Percentiles rank a stretch among this genome's conserved stretches.
Conservation (phyloP, 2,329 filamentous ascomycete species). For the Colletotrichum sp. region DNA sequence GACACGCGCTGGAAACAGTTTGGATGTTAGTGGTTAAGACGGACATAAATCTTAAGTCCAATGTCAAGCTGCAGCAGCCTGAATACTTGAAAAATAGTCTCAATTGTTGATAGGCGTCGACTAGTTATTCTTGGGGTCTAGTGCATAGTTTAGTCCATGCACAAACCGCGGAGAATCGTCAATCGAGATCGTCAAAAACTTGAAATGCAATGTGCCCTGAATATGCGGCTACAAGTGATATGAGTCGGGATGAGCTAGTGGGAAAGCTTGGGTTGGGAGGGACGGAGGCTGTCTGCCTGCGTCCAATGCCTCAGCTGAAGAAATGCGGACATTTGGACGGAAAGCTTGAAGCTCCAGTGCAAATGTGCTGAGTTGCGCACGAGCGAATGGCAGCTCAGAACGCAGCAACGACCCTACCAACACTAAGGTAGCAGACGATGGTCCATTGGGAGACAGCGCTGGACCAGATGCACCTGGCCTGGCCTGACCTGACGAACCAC, state of each 20-base stretch:
- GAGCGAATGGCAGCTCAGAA: background rate
- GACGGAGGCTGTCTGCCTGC: background rate
- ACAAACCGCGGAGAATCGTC: background rate
- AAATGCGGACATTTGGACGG: background rate
- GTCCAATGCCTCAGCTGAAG: background rate
- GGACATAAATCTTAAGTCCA: background rate
- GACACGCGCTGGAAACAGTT: background rate
- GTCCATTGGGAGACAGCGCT: background rate
- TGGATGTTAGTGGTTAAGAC: background rate
- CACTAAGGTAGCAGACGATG: background rate
- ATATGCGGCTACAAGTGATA: background rate
- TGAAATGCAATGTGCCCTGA: background rate
- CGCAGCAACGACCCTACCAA: background rate
- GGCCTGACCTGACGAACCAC: background rate
- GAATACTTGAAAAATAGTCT: slow-evolving; percentile 8
- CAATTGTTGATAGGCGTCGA: slow-evolving; percentile 12
- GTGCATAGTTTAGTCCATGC: background rate
- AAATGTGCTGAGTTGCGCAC: background rate
- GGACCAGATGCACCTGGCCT: background rate
- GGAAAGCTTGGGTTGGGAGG: background rate
- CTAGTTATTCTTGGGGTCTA: background rate
- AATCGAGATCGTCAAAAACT: background rate
- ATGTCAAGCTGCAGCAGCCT: background rate
- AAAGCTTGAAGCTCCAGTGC: background rate
- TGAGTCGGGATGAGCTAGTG: background rate